Evolutionary conservation across 352 stramenopile species (phyloP).

Genomic region (Halophytophthora polymorphica): DNA sequence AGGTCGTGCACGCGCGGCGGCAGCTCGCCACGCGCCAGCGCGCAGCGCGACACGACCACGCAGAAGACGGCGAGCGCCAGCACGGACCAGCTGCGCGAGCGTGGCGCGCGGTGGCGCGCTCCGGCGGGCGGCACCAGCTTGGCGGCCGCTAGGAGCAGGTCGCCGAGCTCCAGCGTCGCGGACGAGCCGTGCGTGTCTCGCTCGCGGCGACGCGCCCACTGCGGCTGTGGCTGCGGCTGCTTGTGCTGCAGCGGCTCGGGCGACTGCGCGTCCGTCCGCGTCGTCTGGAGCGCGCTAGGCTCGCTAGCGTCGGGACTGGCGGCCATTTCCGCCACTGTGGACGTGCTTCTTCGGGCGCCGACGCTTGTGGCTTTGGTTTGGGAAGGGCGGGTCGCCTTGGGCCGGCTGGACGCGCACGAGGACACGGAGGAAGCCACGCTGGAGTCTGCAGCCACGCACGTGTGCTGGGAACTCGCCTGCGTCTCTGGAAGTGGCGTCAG

Average conservation of each 20-base stretch:
- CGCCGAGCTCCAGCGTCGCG: conserved; percentile 44
- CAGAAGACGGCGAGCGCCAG: conserved; percentile 28
- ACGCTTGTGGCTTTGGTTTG: too few species aligned
- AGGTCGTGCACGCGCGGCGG: conserved; percentile 42
- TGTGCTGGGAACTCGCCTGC: too few species aligned
- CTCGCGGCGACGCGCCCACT: conserved; percentile 4
- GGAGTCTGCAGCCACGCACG: too few species aligned
- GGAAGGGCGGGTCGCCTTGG: too few species aligned
- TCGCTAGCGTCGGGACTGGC: too few species aligned
- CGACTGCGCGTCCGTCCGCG: too few species aligned
- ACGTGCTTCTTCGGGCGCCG: too few species aligned
- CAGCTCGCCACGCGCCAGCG: conserved; percentile 25
- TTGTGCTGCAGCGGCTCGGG: not conserved
- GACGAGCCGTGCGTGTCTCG: conserved; percentile 11
- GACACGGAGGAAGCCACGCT: too few species aligned
- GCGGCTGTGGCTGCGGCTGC: not conserved
- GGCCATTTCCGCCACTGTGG: too few species aligned
- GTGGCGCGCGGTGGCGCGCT: conserved; percentile 1
- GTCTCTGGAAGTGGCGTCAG: too few species aligned
- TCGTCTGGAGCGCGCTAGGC: too few species aligned
- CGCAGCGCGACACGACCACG: conserved; percentile 25
- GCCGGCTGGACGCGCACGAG: too few species aligned
- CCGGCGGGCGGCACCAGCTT: conserved; percentile 12
- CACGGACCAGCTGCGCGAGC: conserved; percentile 25
- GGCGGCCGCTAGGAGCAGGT: conserved; percentile 44